A percentile compares a stretch with the other conserved stretches of the same genome.
phyloP scores from a whole-genome alignment of 106 monocot species.

The Agapanthus africanus region DNA sequence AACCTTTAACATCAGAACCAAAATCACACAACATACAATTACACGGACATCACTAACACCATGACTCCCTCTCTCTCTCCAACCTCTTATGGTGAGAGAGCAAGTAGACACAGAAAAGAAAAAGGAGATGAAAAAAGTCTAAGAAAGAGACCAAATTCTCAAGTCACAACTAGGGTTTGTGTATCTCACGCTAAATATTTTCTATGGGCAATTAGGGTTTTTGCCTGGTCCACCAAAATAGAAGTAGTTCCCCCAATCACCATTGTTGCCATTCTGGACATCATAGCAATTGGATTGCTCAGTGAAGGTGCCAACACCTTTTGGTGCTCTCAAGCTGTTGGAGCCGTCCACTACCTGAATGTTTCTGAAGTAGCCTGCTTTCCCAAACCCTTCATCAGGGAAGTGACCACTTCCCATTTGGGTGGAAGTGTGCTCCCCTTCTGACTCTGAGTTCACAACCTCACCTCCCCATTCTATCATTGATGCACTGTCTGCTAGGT shows the following conservation, averaged over 20 bases:
- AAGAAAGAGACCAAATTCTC: constrained; percentile 17
- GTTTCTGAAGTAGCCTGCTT: constrained; percentile 52
- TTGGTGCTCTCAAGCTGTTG: constrained; percentile 31
- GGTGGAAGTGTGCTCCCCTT: constrained; percentile 45
- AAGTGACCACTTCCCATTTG: constrained; percentile 60
- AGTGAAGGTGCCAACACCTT: constrained; percentile 31
- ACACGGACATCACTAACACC: too few relatives aligned
- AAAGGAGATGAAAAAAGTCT: constrained; percentile 8
- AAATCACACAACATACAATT: too few relatives aligned
- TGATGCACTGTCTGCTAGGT: constrained; percentile 32
- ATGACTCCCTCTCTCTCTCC: too few relatives aligned
- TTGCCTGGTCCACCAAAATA: constrained; percentile 60
- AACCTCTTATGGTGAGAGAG: not conserved
- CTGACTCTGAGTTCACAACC: constrained; percentile 36
- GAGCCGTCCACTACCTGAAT: constrained; percentile 44
- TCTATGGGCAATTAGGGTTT: constrained; percentile 32
- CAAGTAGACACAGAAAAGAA: not conserved
- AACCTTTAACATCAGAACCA: too few relatives aligned
- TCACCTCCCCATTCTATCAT: constrained; percentile 62
- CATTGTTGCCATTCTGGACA: constrained; percentile 35
- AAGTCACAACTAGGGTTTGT: not conserved
- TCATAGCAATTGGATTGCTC: constrained; percentile 53
- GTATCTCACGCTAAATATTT: not conserved
- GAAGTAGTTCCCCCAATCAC: constrained; percentile 45
- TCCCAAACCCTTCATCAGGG: constrained; percentile 44